These are phyloP conservation scores for Notholithocarpus densiflorus DNA, from an alignment of 306 rosid genomes.

Conservation along the genomic window DNA sequence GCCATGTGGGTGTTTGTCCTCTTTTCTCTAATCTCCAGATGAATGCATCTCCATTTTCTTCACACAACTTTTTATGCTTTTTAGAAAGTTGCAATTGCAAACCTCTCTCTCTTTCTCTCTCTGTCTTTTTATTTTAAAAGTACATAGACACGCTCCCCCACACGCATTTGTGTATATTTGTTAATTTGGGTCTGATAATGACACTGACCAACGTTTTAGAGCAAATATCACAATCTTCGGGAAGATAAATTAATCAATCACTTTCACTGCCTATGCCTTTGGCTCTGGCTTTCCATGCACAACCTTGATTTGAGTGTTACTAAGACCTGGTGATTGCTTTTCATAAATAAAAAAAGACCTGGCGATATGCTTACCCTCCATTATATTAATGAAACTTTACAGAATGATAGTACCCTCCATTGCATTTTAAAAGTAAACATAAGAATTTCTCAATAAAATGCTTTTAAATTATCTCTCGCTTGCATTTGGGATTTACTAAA, in stretches of 20 bases:
- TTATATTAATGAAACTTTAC: no score
- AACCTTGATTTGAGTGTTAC: not conserved
- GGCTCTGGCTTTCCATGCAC: not conserved
- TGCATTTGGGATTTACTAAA: no score
- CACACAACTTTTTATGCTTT: constrained; percentile 52
- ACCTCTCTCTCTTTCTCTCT: constrained; percentile 8
- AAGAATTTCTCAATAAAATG: no score
- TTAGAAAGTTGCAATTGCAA: constrained; percentile 38
- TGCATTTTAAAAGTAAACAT: no score
- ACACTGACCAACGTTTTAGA: not conserved
- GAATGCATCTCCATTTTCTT: constrained; percentile 39
- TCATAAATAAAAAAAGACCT: not conserved
- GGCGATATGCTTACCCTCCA: no score
- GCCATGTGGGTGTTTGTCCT: constrained; percentile 53
- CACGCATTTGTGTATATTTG: constrained; percentile 22
- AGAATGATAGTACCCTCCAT: no score
- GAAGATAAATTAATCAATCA: not conserved
- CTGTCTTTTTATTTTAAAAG: no score
- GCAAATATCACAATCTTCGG: not conserved
- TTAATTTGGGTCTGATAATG: constrained; percentile 35
- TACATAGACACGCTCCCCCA: not conserved
- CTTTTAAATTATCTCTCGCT: no score
- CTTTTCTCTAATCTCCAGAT: constrained; percentile 39
- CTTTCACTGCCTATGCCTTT: not conserved
- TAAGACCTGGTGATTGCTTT: not conserved